Conservation (phyloP, 768 basidiomycete species). For the Termitomyces titanicus region DNA sequence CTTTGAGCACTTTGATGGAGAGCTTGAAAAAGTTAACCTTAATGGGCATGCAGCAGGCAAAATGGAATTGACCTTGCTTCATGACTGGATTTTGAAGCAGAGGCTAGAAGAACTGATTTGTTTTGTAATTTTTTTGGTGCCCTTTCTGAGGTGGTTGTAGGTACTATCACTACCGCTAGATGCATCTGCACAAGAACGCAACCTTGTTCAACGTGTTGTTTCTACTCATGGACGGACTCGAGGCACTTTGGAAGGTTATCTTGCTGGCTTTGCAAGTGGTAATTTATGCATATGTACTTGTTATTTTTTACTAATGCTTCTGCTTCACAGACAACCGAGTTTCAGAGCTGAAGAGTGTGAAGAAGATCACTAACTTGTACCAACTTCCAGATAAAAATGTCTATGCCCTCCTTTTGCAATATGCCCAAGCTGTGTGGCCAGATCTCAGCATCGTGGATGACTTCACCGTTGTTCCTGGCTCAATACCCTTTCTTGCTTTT, state of each 20-base stretch:
- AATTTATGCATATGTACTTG: too few species aligned
- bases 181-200: background rate
- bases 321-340: too few species aligned
- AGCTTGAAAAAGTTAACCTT: too few species aligned
- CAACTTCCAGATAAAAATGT: background rate
- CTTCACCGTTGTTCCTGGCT: background rate
- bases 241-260: too few species aligned
- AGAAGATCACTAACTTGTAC: background rate
- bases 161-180: background rate
- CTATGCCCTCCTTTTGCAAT: background rate
- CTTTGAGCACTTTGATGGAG: background rate
- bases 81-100: background rate
- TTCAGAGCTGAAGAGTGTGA: background rate
- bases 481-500: background rate
- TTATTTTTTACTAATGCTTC: too few species aligned
- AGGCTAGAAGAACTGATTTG: background rate
- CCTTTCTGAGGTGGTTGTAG: background rate
- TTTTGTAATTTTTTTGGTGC: too few species aligned
- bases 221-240: too few species aligned
- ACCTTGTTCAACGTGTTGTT: too few species aligned
- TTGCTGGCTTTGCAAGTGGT: too few species aligned
- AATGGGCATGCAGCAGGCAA: background rate
- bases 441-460: background rate
- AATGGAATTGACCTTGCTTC: background rate
- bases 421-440: too few species aligned